phyloP scores from a whole-genome alignment of 805 yeast genomes.

The Starmerella kuoi region DNA sequence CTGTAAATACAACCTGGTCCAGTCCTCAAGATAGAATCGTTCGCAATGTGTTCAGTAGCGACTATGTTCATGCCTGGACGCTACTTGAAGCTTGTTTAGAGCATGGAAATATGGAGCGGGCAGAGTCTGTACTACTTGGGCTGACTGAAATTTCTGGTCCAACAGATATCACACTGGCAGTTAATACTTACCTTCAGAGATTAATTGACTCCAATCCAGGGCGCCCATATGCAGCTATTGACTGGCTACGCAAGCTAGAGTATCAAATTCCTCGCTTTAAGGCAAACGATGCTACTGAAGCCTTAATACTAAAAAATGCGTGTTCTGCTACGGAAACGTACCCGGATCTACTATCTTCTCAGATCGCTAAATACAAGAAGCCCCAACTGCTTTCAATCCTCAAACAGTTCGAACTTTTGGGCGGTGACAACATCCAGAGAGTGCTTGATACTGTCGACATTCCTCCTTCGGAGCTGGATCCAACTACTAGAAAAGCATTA shows the following conservation, averaged over 20 bases:
- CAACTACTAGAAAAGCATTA: slow-evolving; percentile 5
- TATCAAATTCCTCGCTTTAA: slow-evolving; percentile 27
- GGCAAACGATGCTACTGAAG: slow-evolving; percentile 47
- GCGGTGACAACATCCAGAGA: slow-evolving; percentile 34
- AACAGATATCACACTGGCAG: slow-evolving; percentile 47
- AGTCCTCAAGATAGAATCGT: slow-evolving; percentile 27
- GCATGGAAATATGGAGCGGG: slow-evolving; percentile 54
- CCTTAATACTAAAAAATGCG: slow-evolving; percentile 44
- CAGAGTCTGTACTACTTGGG: slow-evolving; percentile 53
- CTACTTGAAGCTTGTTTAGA: slow-evolving; percentile 66
- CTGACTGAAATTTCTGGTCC: slow-evolving; percentile 39
- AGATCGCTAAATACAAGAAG: slow-evolving; percentile 22
- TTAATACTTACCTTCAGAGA: slow-evolving; percentile 48
- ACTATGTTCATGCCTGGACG: slow-evolving; percentile 58
- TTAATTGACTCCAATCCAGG: slow-evolving; percentile 34
- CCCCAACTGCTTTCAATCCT: slow-evolving; percentile 25
- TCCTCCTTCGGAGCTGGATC: slow-evolving; percentile 5
- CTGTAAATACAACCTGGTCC: slow-evolving; percentile 24
- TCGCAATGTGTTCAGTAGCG: slow-evolving; percentile 35
- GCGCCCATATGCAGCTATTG: slow-evolving; percentile 35
- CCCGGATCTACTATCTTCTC: slow-evolving; percentile 20
- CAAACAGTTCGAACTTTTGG: slow-evolving; percentile 42
- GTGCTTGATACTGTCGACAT: slow-evolving; percentile 26
- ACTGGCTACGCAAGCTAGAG: slow-evolving; percentile 31
- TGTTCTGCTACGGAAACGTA: slow-evolving; percentile 19